Percentiles rank a stretch among this genome's conserved stretches.
phyloP scores from a whole-genome alignment of 1,284 basidiomycete genomes.

The Polyporus tsugae region DNA sequence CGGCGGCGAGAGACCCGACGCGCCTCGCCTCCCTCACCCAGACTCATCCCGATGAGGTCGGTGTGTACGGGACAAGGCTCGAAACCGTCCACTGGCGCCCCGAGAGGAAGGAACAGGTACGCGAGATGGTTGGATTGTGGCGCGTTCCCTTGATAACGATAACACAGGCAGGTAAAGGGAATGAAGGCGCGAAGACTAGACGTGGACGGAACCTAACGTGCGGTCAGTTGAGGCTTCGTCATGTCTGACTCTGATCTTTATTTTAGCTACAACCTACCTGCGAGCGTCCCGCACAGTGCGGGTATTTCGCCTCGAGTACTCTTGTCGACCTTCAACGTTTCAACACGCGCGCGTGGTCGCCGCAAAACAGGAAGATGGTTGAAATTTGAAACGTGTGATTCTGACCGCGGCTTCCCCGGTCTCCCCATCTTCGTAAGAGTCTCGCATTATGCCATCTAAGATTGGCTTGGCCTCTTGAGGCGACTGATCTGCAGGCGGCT shows the following conservation, averaged over 20 bases:
- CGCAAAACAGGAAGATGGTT: slow-evolving; percentile 20
- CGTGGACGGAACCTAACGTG: not conserved
- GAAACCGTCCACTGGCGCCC: not conserved
- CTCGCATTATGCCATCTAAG: not conserved
- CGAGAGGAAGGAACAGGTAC: not conserved
- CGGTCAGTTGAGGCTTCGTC: not conserved
- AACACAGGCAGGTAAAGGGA: not conserved
- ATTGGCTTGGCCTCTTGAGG: not conserved
- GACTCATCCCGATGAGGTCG: not conserved
- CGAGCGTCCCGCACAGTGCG: not conserved
- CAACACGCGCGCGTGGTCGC: slow-evolving; percentile 1
- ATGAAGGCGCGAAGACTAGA: not conserved
- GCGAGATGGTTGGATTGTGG: not conserved
- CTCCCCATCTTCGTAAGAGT: slow-evolving; percentile 21
- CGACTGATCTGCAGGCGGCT: slow-evolving; percentile 33
- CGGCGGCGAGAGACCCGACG: not conserved
- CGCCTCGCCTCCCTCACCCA: not conserved
- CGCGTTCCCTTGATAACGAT: not conserved
- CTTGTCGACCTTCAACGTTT: slow-evolving; percentile 18
- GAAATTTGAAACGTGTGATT: slow-evolving; percentile 18
- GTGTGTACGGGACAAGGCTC: not conserved
- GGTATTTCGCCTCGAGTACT: slow-evolving; percentile 11
- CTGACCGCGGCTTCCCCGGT: slow-evolving; percentile 20
- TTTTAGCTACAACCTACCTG: not conserved
- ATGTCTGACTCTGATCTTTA: not conserved